A percentile compares a stretch with the other conserved stretches of the same genome.
These are phyloP conservation scores for Ophiocordyceps camponoti-rufipedis DNA, from an alignment of 2,329 filamentous ascomycete species.

Conservation along the genomic window DNA sequence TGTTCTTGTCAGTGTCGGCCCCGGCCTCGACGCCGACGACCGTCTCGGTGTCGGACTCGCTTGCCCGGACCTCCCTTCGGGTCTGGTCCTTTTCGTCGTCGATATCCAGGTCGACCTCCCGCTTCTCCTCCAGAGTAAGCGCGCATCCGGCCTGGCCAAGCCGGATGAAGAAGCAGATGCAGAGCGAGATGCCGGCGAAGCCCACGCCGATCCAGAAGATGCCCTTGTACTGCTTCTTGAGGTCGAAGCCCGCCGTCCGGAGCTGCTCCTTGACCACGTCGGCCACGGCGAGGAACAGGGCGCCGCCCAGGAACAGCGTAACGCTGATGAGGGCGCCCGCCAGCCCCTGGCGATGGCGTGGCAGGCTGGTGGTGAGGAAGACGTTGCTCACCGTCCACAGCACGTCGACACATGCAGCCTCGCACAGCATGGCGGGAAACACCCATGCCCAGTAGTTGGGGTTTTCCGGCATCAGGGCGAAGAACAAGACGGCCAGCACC, in stretches of 20 bases:
- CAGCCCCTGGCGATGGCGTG: conserved; percentile 47
- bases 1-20: background rate
- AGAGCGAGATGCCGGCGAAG: conserved; percentile 27
- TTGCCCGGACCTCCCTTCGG: conserved; percentile 4
- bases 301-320: conserved; percentile 53
- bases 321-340: conserved; percentile 56
- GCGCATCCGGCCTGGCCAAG: conserved; percentile 13
- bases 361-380: conserved; percentile 58
- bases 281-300: conserved; percentile 50
- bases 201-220: conserved; percentile 43
- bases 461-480: conserved; percentile 39
- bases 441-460: conserved; percentile 51
- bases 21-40: background rate
- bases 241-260: conserved; percentile 20
- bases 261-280: conserved; percentile 36
- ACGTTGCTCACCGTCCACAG: conserved; percentile 59
- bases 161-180: conserved; percentile 14
- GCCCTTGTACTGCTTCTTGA: conserved; percentile 34
- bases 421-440: conserved; percentile 51
- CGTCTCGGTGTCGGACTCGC: background rate
- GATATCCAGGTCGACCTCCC: conserved; percentile 9
- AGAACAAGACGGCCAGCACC: conserved; percentile 38
- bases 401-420: conserved; percentile 60
- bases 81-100: conserved; percentile 29
- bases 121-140: conserved; percentile 22